A percentile compares a stretch with the other conserved stretches of the same genome.
phyloP scores from a whole-genome alignment of 2,329 filamentous ascomycete genomes.

The Lasiodiplodia citricola region DNA sequence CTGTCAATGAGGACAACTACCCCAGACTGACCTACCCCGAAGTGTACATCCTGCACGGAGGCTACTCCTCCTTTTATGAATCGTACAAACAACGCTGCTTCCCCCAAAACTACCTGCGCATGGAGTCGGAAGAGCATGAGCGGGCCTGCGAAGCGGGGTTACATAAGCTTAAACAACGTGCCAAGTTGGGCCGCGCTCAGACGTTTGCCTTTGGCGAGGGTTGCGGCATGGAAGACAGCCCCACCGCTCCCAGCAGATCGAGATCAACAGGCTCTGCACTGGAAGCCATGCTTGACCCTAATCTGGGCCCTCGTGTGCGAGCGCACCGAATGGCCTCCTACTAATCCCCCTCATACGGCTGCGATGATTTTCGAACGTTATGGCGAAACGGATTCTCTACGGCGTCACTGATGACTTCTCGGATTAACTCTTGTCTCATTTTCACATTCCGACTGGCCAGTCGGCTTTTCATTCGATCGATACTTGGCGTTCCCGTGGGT shows the following conservation, averaged over 20 bases:
- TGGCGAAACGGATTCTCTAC: slow-evolving; percentile 39
- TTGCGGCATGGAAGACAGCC: slow-evolving; percentile 67
- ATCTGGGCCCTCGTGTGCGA: slow-evolving; percentile 16
- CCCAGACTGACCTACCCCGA: slow-evolving; percentile 93
- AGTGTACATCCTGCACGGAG: slow-evolving; percentile 94
- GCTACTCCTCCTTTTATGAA: slow-evolving; percentile 91
- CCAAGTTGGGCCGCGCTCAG: slow-evolving; percentile 83
- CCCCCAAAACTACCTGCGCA: slow-evolving; percentile 95
- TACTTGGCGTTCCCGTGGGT: slow-evolving; percentile 44
- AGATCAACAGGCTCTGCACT: slow-evolving; percentile 39
- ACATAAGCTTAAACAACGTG: slow-evolving; percentile 87
- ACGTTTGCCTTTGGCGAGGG: slow-evolving; percentile 91
- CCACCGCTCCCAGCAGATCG: slow-evolving; percentile 52
- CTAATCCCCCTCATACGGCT: slow-evolving; percentile 31
- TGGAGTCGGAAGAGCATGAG: slow-evolving; percentile 90
- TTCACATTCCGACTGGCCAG: slow-evolving; percentile 18
- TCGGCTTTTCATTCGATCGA: slow-evolving; percentile 26
- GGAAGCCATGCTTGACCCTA: slow-evolving; percentile 31
- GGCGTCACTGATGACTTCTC: slow-evolving; percentile 44
- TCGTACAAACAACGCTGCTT: slow-evolving; percentile 81
- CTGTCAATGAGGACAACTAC: slow-evolving; percentile 83
- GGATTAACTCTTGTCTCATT: slow-evolving; percentile 30
- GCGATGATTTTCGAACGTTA: slow-evolving; percentile 30
- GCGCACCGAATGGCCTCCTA: slow-evolving; percentile 47
- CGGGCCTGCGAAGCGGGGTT: slow-evolving; percentile 93